Conservation (phyloP, 2,329 filamentous ascomycete species). For the Pseudogymnoascus sp. region DNA sequence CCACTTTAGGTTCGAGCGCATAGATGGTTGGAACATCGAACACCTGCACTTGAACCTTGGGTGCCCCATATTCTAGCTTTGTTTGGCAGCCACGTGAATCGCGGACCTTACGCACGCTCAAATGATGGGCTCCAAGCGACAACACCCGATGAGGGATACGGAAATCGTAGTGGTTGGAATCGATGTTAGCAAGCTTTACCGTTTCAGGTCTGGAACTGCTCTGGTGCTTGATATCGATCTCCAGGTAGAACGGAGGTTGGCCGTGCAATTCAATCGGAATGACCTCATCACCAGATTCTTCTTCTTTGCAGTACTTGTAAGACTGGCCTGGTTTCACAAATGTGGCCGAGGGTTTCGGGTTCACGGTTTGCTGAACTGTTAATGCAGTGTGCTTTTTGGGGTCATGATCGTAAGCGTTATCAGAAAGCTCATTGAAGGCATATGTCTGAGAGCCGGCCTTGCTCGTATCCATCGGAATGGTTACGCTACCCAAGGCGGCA, state of each 20-base stretch:
- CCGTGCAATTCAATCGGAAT: slow-evolving; percentile 84
- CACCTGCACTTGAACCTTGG: slow-evolving; percentile 81
- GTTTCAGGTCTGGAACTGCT: slow-evolving; percentile 71
- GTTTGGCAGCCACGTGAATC: slow-evolving; percentile 82
- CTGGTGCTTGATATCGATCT: slow-evolving; percentile 89
- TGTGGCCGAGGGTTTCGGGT: slow-evolving; percentile 70
- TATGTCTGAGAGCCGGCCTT: slow-evolving; percentile 81
- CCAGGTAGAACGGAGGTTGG: slow-evolving; percentile 77
- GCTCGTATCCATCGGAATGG: slow-evolving; percentile 77
- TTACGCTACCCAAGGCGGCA: slow-evolving; percentile 65
- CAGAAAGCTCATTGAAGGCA: slow-evolving; percentile 72
- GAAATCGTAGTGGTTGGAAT: slow-evolving; percentile 65
- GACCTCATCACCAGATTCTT: slow-evolving; percentile 71
- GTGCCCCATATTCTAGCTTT: slow-evolving; percentile 60
- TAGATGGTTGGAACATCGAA: slow-evolving; percentile 90
- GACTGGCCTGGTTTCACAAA: slow-evolving; percentile 85
- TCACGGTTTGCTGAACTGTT: slow-evolving; percentile 71
- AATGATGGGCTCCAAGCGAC: slow-evolving; percentile 78
- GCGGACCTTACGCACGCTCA: slow-evolving; percentile 82
- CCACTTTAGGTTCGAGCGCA: slow-evolving; percentile 70
- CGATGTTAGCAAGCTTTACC: slow-evolving; percentile 73
- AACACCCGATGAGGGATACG: slow-evolving; percentile 78
- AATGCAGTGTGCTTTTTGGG: slow-evolving; percentile 57
- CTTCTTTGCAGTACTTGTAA: slow-evolving; percentile 90
- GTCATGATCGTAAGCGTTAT: slow-evolving; percentile 76